These are phyloP conservation scores for Eutrema japonicum DNA, from an alignment of 345 rosid genomes.

Conservation along the genomic window DNA sequence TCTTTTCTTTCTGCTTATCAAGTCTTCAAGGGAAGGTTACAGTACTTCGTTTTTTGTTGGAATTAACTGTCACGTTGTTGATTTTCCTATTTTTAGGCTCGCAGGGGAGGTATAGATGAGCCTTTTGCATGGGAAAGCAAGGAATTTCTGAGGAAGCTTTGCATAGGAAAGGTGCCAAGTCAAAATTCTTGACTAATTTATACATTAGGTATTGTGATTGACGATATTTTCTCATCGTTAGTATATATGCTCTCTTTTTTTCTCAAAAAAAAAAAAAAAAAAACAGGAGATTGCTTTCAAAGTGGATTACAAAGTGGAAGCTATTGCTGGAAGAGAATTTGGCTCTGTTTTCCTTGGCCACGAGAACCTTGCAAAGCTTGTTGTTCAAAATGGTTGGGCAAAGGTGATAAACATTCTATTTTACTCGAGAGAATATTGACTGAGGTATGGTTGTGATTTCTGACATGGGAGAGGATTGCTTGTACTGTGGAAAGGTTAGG, in stretches of 20 bases:
- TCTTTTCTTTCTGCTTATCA: too few relatives aligned
- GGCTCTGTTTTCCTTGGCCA: constrained; percentile 88
- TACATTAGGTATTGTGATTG: not conserved
- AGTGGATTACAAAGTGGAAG: constrained; percentile 78
- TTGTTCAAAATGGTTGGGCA: constrained; percentile 90
- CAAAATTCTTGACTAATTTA: constrained; percentile 1
- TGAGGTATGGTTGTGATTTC: not conserved
- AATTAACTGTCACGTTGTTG: constrained; percentile 8
- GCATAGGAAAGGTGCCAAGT: constrained; percentile 85
- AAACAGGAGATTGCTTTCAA: constrained; percentile 85
- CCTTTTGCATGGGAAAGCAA: constrained; percentile 97
- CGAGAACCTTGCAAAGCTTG: constrained; percentile 70
- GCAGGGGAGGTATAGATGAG: constrained; percentile 87
- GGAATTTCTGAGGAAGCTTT: constrained; percentile 88
- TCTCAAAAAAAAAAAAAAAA: not conserved
- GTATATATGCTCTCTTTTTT: not conserved
- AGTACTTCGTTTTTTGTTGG: not conserved
- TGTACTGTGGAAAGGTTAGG: constrained; percentile 62
- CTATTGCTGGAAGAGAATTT: constrained; percentile 76
- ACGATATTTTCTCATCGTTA: not conserved
- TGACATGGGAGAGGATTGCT: constrained; percentile 19
- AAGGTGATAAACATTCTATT: constrained; percentile 55
- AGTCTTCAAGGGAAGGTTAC: too few relatives aligned
- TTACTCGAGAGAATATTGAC: not conserved
- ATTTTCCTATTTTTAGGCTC: constrained; percentile 54